These are phyloP conservation scores for Murraya koenigii DNA, from an alignment of 345 rosid species.

Conservation along the genomic window DNA sequence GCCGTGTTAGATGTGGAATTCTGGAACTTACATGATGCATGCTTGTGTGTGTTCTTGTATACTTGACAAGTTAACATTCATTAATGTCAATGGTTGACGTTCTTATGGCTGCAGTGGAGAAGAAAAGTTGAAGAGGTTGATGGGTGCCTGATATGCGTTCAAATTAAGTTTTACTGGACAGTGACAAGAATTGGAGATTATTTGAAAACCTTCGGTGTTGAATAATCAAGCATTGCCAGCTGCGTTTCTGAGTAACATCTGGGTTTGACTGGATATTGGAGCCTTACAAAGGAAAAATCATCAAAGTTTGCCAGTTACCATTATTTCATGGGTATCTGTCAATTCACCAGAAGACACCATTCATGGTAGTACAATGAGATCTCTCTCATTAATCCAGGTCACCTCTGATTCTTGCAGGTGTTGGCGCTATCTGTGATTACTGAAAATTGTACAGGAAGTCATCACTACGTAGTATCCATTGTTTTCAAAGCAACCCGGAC, in stretches of 20 bases:
- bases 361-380: neutral
- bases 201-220: neutral
- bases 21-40: neutral
- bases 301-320: neutral
- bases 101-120: conserved; percentile 35
- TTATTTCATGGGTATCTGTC: neutral
- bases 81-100: neutral
- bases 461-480: neutral
- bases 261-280: neutral
- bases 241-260: neutral
- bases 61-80: neutral
- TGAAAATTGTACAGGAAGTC: neutral
- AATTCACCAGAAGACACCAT: neutral
- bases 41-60: neutral
- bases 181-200: neutral
- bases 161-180: neutral
- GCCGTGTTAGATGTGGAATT: neutral
- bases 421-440: neutral
- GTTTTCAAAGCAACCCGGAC: neutral
- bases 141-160: conserved; percentile 15
- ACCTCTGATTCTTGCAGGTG: neutral
- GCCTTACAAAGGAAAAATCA: neutral
- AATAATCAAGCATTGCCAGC: neutral
- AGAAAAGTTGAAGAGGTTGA: conserved; percentile 39
- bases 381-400: neutral